Conservation (phyloP, 257 asterid species). For the Jacaranda copaia region DNA sequence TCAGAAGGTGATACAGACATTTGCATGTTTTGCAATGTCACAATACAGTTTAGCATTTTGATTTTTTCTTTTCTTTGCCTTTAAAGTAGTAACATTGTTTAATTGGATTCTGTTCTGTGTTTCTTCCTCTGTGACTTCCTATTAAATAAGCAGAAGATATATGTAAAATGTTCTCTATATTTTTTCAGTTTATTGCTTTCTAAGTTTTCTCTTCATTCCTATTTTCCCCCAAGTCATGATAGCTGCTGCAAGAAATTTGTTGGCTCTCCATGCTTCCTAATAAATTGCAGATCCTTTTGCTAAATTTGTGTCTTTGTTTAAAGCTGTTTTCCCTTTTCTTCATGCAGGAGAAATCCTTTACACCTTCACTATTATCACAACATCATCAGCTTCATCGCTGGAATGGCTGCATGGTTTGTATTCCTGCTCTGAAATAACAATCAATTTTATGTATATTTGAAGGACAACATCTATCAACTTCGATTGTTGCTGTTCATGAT, state of each 20-base stretch:
- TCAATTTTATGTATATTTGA: background rate
- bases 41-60: background rate
- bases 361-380: conserved; percentile 89
- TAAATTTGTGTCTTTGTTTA: conserved; percentile 3
- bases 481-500: background rate
- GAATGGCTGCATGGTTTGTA: conserved; percentile 91
- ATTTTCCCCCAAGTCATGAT: background rate
- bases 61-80: background rate
- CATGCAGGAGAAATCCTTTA: conserved; percentile 76
- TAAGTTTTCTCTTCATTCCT: background rate
- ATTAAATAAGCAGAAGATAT: too few relatives aligned
- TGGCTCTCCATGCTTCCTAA: background rate
- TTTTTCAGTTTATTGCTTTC: background rate
- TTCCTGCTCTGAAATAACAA: conserved; percentile 16
- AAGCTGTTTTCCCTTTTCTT: conserved; percentile 29
- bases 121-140: background rate
- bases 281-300: conserved; percentile 10
- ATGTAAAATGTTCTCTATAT: background rate
- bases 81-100: background rate
- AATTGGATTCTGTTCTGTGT: background rate
- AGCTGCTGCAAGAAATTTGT: background rate
- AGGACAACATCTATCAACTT: conserved; percentile 2
- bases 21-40: conserved; percentile 3
- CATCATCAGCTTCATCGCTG: conserved; percentile 78
- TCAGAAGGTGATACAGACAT: conserved; percentile 63